Conservation (phyloP, 345 rosid species). For the Syzygium aromaticum region DNA sequence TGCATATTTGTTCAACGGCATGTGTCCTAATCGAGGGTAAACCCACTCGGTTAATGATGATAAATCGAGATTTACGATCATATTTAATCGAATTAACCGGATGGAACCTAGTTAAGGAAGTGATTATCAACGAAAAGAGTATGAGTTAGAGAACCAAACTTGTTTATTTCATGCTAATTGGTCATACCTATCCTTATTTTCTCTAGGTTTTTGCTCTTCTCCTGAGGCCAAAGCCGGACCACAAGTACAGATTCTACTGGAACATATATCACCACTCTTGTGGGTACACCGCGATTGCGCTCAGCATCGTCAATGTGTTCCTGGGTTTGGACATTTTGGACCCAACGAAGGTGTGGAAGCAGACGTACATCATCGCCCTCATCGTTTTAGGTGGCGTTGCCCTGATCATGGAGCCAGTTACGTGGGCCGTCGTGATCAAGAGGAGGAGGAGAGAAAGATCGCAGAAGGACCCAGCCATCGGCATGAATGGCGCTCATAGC, state of each 20-base stretch:
- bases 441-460: conserved; percentile 26
- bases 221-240: conserved; percentile 77
- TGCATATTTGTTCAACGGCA: neutral
- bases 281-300: conserved; percentile 53
- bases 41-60: no score
- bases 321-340: conserved; percentile 60
- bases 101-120: neutral
- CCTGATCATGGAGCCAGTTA: conserved; percentile 45
- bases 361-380: conserved; percentile 41
- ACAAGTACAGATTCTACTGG: conserved; percentile 82
- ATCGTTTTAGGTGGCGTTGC: conserved; percentile 43
- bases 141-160: neutral
- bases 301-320: conserved; percentile 58
- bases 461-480: neutral
- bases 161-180: neutral
- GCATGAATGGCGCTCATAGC: neutral
- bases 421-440: conserved; percentile 64
- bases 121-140: neutral
- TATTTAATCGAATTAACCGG: neutral
- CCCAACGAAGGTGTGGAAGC: conserved; percentile 50
- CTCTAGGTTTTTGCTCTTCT: conserved; percentile 63
- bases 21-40: neutral
- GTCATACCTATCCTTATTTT: neutral
- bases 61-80: neutral
- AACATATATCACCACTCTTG: conserved; percentile 74